Base-by-base conservation (phyloP, 2,329 filamentous ascomycete species). In the Calonectria multiphialidica region DNA sequence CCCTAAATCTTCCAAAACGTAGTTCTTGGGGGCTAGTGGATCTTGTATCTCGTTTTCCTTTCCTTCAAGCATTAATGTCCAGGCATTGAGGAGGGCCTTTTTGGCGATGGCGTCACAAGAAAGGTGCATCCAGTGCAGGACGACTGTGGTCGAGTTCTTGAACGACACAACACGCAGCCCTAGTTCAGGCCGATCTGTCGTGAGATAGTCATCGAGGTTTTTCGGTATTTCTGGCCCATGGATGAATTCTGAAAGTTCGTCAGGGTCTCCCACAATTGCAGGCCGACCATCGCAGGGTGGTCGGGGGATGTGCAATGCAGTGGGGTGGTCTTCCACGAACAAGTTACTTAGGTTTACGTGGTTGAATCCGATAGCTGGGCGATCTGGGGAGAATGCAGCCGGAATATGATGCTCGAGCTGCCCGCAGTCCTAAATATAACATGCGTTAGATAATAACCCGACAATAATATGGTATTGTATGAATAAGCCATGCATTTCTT, bases 121-220 rank as follows among this genome's bases (percentile, higher is more conserved):
- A 0, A 82, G 81, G 72, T 88, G 87, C 2, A 82, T 79, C 80
- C 81, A 87, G 45, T 81, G 78, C 1, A 88, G 49, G 0, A 80
- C 80, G 2, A 88, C 76, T 0, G 87, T 75, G 0, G 87, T 88
- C 2, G 80, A 80, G 70, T 88, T 83, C 3, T 74, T 77, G 74
- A 88, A 87, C 0, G 83, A 81, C 0, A 84, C 81, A 37, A 88
- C 77, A 63, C 85, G 84, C 3, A 88, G 77, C 2, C 82, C 82
- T 1, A 88, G 74, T 69, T 85, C 81, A 0, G 86, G 86, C 10
- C 71, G 77, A 68, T 87, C 85, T 2, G 77, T 66, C 28, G 78
- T 76, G 0, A 86, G 74, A 69, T 83, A 86, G 70, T 86, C 83
- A 1, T 82, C 33, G 5, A 68, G 16, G 0, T 25, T 42, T 5